Evolutionary conservation across 2,329 filamentous ascomycete genomes (phyloP), one percentile per base, ranked within the genome.

Genomic region (Aspergillus sp.): DNA sequence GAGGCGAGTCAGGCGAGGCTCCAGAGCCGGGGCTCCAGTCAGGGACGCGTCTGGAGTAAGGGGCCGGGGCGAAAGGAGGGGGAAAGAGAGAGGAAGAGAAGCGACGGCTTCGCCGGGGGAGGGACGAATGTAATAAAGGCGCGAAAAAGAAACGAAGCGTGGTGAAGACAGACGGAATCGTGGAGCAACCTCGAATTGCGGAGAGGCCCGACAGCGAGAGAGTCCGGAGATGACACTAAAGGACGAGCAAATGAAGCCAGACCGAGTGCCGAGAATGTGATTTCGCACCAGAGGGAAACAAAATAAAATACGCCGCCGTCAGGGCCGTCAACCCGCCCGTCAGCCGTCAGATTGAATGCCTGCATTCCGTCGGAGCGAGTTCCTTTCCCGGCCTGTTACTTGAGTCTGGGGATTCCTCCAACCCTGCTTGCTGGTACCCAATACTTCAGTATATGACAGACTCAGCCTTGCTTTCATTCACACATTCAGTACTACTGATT

Each of bases 11-110:
- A 64, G 62, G 53, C 36, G 52, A 51, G 52, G 57, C 56, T 30
- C 63, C 62, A 62, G 58, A 63, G 64, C 68, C 66, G 69, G 69
- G 66, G 69, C 62, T 63, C 61, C 68, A 66, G 67, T 65, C 67
- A 66, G 68, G 68, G 50, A 69, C 62, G 54, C 58, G 50, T 45
- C 56, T 52, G 41, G 50, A 58, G 44, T 48, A 43, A 44, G 55
- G 45, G 43, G 17, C 50, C 26, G 38, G 36, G 48, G 57, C 34
- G 50, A 48, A 42, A 58, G 55, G 43, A 52, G 42, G 45, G 41
- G 51, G 44, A 53, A 44, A 43, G 39, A 60, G 38, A 48, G 45
- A 36, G 54, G 56, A 47, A 47, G 53, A 52, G 55, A 48, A 52
- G 53, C 53, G 59, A 62, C 57, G 48, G 58, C 43, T 55, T 18